Evolutionary conservation across 352 stramenopile genomes (phyloP), one percentile per base, ranked within the genome.

Genomic region (Globisporangium nodosum): DNA sequence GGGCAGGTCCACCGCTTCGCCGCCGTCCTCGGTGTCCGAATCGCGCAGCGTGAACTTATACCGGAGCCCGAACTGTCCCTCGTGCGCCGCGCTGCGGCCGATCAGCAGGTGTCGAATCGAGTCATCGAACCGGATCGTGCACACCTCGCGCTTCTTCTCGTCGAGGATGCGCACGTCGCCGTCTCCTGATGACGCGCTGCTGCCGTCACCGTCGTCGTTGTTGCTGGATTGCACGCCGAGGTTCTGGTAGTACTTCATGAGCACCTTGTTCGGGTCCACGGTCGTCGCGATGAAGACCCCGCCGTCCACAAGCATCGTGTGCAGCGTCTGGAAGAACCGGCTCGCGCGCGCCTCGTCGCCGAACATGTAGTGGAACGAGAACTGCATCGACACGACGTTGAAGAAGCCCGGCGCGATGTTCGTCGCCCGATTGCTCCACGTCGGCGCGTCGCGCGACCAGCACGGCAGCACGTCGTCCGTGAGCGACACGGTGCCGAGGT

Each of bases 281-380:
- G 97, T 99, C 37, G 97, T 99, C 30, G 90, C 92, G 49, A 99
- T 97, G 53, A 99, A 88, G 56, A 97, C 87, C 11, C 96, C 96
- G 42, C 96, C 96, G 64, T 96, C 81, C 27, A 85, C 77, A 27
- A 99, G 76, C 50, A 98, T 67, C 42, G 87, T 71, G 57, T 92
- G 91, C 7, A 99, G 85, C 42, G 95, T 98, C 43, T 85, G 74
- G 66, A 99, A 98, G 65, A 99, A 99, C 21, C 85, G 74, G 37
- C 74, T 70, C 2, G 97, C 95, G 18, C 95, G 83, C 62, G 93
- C 70, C 37, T 88, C 76, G 16, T 96, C 94, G 35, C 91, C 86
- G 82, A 99, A 99, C 96, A 99, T 99, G 83, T 99, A 99, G 74
- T 99, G 97, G 65, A 99, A 97, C 13, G 97, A 96, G 74, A 99